Evolutionary conservation across 2,329 filamentous ascomycete genomes (phyloP), one percentile per base, ranked within the genome.

Genomic region (Fusarium avenaceum): DNA sequence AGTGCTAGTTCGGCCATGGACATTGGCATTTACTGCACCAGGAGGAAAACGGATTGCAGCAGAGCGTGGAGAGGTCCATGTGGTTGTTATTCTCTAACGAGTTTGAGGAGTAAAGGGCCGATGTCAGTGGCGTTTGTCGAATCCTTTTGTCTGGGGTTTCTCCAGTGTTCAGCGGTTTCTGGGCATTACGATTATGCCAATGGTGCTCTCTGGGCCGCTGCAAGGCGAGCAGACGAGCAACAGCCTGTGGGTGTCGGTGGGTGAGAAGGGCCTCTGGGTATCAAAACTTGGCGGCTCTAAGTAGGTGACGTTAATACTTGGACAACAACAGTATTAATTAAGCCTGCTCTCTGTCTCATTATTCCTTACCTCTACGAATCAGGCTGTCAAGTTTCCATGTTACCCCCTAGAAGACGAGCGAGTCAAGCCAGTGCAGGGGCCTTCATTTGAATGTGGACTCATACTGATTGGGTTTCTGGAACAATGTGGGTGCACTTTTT

Each of bases 101-200:
- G 58, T 48, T 57, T 57, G 57, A 61, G 49, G 59, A 35, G 13
- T 39, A 53, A 72, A 74, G 73, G 71, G 64, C 72, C 71, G 70
- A 75, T 75, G 69, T 67, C 58, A 70, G 71, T 65, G 71, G 70
- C 68, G 55, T 71, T 69, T 42, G 46, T 58, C 53, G 57, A 46
- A 65, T 44, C 59, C 52, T 53, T 54, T 19, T n/a, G 54, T 51
- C 57, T 51, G 57, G 63, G 57, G 63, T 40, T 59, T 61, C 59
- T 64, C 60, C 56, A 69, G 49, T 49, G n/a, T 32, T 11, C 24
- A n/a, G n/a, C 6, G 19, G 38, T 26, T 28, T 20, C 51, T 20
- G 38, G 54, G 38, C 35, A 35, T 50, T 42, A 22, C 42, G 24
- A 30, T 32, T 32, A n/a, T 26, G 26, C 26, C 26, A 26, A 26